Base-by-base conservation (phyloP, 768 basidiomycete species). In the Lactarius trivialis region DNA sequence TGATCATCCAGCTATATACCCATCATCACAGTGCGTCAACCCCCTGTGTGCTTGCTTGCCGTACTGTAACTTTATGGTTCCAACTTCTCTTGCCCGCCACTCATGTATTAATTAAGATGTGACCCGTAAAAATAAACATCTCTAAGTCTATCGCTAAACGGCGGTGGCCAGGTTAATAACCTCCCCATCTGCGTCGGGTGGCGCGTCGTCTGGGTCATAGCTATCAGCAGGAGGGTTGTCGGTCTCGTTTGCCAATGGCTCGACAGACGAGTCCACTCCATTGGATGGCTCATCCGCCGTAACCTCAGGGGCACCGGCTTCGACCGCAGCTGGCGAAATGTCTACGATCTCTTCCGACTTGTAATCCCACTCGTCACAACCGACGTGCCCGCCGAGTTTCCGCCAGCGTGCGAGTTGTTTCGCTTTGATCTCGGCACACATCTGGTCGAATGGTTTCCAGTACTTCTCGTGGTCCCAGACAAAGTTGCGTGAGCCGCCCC, bases 331-430 rank as follows among this genome's bases (percentile, higher is more conserved):
- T 1, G 33, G 19, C 1, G 52, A 15, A 17, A 7, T 17, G 32
- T n/a, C 21, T 21, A 15, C 56, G n/a, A 43, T 21, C 1, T 21
- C 57, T 24, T 65, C 68, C 24, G 64, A 61, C 71, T 91, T 93
- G 67, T 88, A 85, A 26, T 89, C 86, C 82, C 85, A 91, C 70
- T 96, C 93, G 69, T 81, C 85, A 36, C 86, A 70, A 1, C 93
- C 93, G 26, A 93, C 76, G 55, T 68, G 77, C 1, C 79, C 89
- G 2, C 93, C 93, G 24, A 88, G 75, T 56, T 75, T 72, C 50
- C 76, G 77, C 93, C 93, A 96, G 41, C 77, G 80, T 51, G 79
- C 77, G 65, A 80, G 75, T 79, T 83, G 81, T 19, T 53, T 70
- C 41, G 76, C 73, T 55, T 77, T 76, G 48, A 83, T 79, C 61